phyloP scores from a whole-genome alignment of 2,329 filamentous ascomycete species.

The Taxawa tesnikishii region DNA sequence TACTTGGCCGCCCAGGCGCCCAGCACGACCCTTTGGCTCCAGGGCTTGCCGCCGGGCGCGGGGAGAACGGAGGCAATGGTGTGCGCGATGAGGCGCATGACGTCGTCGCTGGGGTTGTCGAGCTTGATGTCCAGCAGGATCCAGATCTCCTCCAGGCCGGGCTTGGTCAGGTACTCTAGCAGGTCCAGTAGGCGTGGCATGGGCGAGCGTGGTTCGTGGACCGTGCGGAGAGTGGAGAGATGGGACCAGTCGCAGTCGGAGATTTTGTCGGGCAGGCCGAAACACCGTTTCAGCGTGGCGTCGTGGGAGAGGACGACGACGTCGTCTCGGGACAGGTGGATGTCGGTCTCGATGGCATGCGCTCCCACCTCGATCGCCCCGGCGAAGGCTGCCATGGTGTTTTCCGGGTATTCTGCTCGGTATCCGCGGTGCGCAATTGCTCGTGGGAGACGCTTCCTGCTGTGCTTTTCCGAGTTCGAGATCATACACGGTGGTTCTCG shows the following conservation, averaged over 20 bases:
- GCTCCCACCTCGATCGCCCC: slow-evolving; percentile 62
- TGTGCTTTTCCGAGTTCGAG: too few relatives aligned
- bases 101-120: slow-evolving; percentile 55
- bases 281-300: slow-evolving; percentile 65
- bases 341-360: slow-evolving; percentile 76
- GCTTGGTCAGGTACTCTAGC: slow-evolving; percentile 55
- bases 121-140: slow-evolving; percentile 80
- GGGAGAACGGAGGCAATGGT: slow-evolving; percentile 43
- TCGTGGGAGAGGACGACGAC: slow-evolving; percentile 68
- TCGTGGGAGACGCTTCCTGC: slow-evolving; percentile 37
- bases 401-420: slow-evolving; percentile 70
- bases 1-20: slow-evolving; percentile 75
- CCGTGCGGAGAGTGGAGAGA: slow-evolving; percentile 54
- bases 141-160: slow-evolving; percentile 59
- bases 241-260: slow-evolving; percentile 67
- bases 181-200: slow-evolving; percentile 68
- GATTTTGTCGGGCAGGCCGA: slow-evolving; percentile 59
- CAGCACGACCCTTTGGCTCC: slow-evolving; percentile 62
- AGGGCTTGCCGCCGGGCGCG: slow-evolving; percentile 38
- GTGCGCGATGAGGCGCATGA: slow-evolving; percentile 58
- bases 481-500: too few relatives aligned
- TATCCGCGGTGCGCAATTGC: slow-evolving; percentile 70
- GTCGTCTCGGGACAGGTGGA: slow-evolving; percentile 71
- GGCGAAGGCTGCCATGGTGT: slow-evolving; percentile 68
- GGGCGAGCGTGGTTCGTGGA: slow-evolving; percentile 52